These are phyloP conservation scores for Liriodendron chinense DNA, from an alignment of 164 flowering plant species.

Conservation along the genomic window DNA sequence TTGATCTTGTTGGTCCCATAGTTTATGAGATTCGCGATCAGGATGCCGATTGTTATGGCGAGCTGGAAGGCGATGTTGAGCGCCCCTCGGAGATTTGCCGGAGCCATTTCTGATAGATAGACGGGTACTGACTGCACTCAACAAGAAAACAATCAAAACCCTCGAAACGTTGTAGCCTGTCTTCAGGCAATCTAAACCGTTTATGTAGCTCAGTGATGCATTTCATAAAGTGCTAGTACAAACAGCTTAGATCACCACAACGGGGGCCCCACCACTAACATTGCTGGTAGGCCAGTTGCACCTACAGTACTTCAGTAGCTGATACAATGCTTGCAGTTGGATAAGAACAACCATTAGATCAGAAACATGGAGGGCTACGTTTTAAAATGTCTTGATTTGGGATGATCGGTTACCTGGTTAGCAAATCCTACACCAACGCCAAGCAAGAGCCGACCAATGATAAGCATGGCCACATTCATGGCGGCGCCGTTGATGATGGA, in stretches of 20 bases:
- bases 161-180: too few relatives aligned
- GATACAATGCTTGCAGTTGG: too few relatives aligned
- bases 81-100: slow-evolving; percentile 18
- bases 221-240: too few relatives aligned
- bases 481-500: slow-evolving; percentile 32
- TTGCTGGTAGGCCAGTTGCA: too few relatives aligned
- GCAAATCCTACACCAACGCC: slow-evolving; percentile 48
- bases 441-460: slow-evolving; percentile 36
- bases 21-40: slow-evolving; percentile 20
- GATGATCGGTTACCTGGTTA: slow-evolving; percentile 25
- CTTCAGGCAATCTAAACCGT: too few relatives aligned
- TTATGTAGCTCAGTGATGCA: too few relatives aligned
- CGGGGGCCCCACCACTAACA: too few relatives aligned
- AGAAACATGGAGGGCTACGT: background rate
- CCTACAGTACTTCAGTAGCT: too few relatives aligned
- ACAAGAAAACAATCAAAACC: background rate
- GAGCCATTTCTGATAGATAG: slow-evolving; percentile 24
- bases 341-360: too few relatives aligned
- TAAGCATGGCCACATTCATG: slow-evolving; percentile 23
- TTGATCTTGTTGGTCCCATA: slow-evolving; percentile 18
- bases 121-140: slow-evolving; percentile 20
- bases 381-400: background rate
- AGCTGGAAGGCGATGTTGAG: slow-evolving; percentile 23
- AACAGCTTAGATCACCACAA: too few relatives aligned
- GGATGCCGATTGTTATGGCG: slow-evolving; percentile 18